Evolutionary conservation across 2,329 filamentous ascomycete species (phyloP).

Genomic region (Fusarium nurragi): DNA sequence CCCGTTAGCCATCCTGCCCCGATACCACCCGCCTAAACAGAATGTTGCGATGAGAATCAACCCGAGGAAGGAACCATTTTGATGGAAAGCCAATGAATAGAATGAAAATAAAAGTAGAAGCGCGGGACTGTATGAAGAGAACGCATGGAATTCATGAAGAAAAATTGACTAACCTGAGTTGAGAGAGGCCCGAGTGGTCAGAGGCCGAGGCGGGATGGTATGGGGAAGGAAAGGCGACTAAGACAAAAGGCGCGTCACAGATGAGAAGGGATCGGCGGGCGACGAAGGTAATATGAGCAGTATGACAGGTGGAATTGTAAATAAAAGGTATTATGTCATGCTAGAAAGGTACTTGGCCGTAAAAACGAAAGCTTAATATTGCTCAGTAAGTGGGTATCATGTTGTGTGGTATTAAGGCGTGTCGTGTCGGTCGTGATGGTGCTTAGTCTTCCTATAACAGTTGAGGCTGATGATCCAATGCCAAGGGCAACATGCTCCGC

Average conservation of each 20-base stretch:
- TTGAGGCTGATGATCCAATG: conserved; percentile 26
- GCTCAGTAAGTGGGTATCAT: conserved; percentile 36
- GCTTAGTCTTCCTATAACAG: conserved; percentile 12
- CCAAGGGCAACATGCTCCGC: not conserved
- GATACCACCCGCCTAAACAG: conserved; percentile 45
- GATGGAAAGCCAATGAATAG: conserved; percentile 13
- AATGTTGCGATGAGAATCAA: conserved; percentile 47
- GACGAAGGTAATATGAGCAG: not conserved
- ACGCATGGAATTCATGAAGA: conserved; percentile 15
- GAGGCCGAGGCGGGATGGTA: conserved; percentile 39
- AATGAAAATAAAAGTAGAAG: not conserved
- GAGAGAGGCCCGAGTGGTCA: conserved; percentile 31
- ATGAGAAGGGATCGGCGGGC: conserved; percentile 29
- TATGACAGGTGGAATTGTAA: not conserved
- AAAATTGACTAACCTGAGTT: conserved; percentile 35
- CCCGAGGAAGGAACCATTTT: conserved; percentile 37
- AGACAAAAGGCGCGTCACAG: conserved; percentile 31
- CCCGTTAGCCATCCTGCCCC: conserved; percentile 49
- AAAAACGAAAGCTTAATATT: conserved; percentile 17
- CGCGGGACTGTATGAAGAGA: not conserved
- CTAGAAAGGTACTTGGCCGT: conserved; percentile 8
- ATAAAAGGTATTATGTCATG: conserved; percentile 27
- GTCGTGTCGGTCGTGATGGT: conserved; percentile 26
- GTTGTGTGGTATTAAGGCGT: conserved; percentile 11
- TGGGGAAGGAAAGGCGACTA: conserved; percentile 39